Evolutionary conservation across 805 yeast species (phyloP), one percentile per base, ranked within the genome.

Genomic region (Candida qinlingensis): DNA sequence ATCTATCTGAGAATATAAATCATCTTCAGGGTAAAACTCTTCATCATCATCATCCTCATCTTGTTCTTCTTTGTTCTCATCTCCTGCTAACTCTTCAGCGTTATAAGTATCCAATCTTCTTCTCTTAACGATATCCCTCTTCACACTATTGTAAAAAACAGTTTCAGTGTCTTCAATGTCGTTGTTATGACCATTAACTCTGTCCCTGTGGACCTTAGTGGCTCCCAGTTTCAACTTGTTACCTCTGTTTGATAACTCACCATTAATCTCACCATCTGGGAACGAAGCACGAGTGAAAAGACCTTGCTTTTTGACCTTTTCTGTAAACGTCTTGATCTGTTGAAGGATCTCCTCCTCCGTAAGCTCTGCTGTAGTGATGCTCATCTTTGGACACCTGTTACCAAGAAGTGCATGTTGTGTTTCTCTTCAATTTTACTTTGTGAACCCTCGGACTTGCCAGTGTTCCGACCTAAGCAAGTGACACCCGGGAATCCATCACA

Each of bases 211-310:
- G 0, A 80, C 75, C 12, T 61, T 56, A 8, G 72, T 69, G 7
- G 83, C 71, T 1, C 75, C 75, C 41, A 74, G 73, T 44, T 78
- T 73, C 34, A 82, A 67, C 59, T 81, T 81, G 51, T 76, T 75
- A 8, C 86, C 86, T 46, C 86, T 67, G 56, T 81, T 81, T 0
- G 79, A 67, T 1, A 67, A 60, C 19, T 70, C 66, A 5, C 73
- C 72, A 38, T 58, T 56, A 5, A 56, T 53, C 7, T 37, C 46
- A 6, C 56, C 64, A 4, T 53, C 54, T 4, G 50, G 53, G 4
- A 27, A 37, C 6, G 35, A 42, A 7, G 34, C 35, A 1, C 28
- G 30, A 7, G 35, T 33, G 12, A 42, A 37, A 19, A 30, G 13
- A 8, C 28, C 37, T 5, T 44, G 43, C 8, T 34, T 41, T 42